phyloP scores from a whole-genome alignment of 2,329 filamentous ascomycete species.

The Xylariaceae sp. region DNA sequence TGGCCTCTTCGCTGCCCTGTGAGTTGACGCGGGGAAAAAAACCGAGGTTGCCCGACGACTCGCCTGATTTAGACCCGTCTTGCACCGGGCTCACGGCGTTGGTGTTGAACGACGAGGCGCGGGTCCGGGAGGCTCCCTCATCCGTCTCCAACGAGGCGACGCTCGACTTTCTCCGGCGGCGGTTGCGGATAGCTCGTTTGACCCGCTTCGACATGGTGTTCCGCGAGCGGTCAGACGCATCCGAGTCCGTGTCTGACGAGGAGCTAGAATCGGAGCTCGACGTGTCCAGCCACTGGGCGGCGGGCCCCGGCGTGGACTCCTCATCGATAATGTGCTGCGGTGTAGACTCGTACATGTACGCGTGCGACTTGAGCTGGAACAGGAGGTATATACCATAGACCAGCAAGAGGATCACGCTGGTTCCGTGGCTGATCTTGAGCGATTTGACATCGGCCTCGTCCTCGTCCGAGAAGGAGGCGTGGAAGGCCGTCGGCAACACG shows the following conservation, averaged over 20 bases:
- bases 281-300: slow-evolving; percentile 73
- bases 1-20: slow-evolving; percentile 35
- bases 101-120: slow-evolving; percentile 35
- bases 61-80: slow-evolving; percentile 33
- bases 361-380: slow-evolving; percentile 87
- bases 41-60: slow-evolving; percentile 28
- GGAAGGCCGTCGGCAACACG: slow-evolving; percentile 84
- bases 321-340: slow-evolving; percentile 90
- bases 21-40: slow-evolving; percentile 29
- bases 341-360: slow-evolving; percentile 87
- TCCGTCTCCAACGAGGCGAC: slow-evolving; percentile 57
- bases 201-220: slow-evolving; percentile 67
- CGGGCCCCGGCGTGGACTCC: slow-evolving; percentile 77
- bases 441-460: slow-evolving; percentile 60
- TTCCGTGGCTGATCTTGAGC: slow-evolving; percentile 80
- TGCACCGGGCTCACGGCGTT: slow-evolving; percentile 24
- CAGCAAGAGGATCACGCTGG: slow-evolving; percentile 75
- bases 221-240: slow-evolving; percentile 52
- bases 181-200: slow-evolving; percentile 64
- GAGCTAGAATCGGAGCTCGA: slow-evolving; percentile 50
- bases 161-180: slow-evolving; percentile 71
- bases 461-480: slow-evolving; percentile 69
- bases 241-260: slow-evolving; percentile 60
- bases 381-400: slow-evolving; percentile 79
- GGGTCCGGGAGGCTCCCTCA: slow-evolving; percentile 22